A percentile compares a stretch with the other conserved stretches of the same genome.
These are phyloP conservation scores for Phytophthora brassicae DNA, from an alignment of 352 stramenopile species.

Conservation along the genomic window DNA sequence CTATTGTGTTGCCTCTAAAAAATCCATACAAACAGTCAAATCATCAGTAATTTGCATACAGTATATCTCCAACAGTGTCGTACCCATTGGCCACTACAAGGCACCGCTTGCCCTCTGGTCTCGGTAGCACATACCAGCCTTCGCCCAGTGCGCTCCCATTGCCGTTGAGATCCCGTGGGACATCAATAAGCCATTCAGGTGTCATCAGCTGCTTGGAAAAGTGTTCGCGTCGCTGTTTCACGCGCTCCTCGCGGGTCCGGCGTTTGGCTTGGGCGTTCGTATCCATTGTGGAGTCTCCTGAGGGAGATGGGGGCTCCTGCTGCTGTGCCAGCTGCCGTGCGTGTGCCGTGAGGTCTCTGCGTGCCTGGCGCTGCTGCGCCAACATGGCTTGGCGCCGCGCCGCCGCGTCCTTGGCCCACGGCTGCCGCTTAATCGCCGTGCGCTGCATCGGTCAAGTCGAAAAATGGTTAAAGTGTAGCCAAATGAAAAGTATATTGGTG, in stretches of 20 bases:
- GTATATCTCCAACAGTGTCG: slow-evolving; percentile 1
- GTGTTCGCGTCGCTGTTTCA: slow-evolving; percentile 69
- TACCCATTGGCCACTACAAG: slow-evolving; percentile 88
- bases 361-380: slow-evolving; percentile 69
- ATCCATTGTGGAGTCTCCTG: slow-evolving; percentile 30
- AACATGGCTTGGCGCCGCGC: slow-evolving; percentile 59
- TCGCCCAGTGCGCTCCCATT: slow-evolving; percentile 60
- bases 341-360: slow-evolving; percentile 78
- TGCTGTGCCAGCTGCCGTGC: slow-evolving; percentile 58
- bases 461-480: neutral
- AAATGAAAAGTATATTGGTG: slow-evolving; percentile 9
- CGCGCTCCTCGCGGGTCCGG: slow-evolving; percentile 72
- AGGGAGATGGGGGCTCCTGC: slow-evolving; percentile 30
- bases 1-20: slow-evolving; percentile 79
- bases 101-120: slow-evolving; percentile 90
- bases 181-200: slow-evolving; percentile 90
- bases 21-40: too few species aligned
- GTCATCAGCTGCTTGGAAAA: slow-evolving; percentile 86
- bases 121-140: slow-evolving; percentile 90
- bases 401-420: slow-evolving; percentile 64
- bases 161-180: slow-evolving; percentile 84
- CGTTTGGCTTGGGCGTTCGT: slow-evolving; percentile 39
- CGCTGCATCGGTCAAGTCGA: slow-evolving; percentile 45
- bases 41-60: neutral
- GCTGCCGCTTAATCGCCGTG: slow-evolving; percentile 62